Conservation (phyloP, 202 grass and related monocot species). For the Panicum hallii region DNA sequence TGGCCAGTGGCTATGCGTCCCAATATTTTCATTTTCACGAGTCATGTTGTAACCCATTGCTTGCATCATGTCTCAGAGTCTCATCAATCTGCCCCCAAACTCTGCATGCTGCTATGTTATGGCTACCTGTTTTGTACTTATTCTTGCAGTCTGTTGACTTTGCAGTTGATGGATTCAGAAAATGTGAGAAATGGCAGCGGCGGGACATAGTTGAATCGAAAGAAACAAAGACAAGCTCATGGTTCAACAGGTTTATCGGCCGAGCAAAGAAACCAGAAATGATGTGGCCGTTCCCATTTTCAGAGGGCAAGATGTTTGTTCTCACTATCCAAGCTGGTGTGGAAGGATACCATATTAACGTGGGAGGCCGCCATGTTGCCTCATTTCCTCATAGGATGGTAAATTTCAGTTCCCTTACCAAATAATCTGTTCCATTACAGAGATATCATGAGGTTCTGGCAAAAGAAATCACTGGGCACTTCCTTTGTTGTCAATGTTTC, state of each 20-base stretch:
- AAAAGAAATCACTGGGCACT: neutral
- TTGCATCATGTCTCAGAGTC: neutral
- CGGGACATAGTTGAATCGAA: slow-evolving; percentile 52
- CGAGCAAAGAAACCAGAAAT: slow-evolving; percentile 95
- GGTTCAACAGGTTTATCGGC: slow-evolving; percentile 93
- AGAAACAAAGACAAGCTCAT: slow-evolving; percentile 67
- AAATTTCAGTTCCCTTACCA: slow-evolving; percentile 21
- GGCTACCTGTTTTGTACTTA: neutral
- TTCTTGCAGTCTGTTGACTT: slow-evolving; percentile 25
- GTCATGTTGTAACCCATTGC: neutral
- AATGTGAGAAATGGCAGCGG: slow-evolving; percentile 85
- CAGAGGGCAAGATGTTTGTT: slow-evolving; percentile 84
- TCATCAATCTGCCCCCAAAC: neutral
- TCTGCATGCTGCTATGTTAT: neutral
- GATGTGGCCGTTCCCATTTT: slow-evolving; percentile 87
- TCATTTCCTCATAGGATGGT: slow-evolving; percentile 94
- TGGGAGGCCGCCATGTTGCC: slow-evolving; percentile 77
- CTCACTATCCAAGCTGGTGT: slow-evolving; percentile 81
- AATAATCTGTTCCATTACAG: slow-evolving; percentile 2
- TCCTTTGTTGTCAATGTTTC: neutral
- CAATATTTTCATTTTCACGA: neutral
- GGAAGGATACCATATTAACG: slow-evolving; percentile 78
- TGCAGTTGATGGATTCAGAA: slow-evolving; percentile 74
- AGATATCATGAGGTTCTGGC: neutral
- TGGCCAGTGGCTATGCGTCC: neutral